Evolutionary conservation across 441 rosid genomes (phyloP), one percentile per base, ranked within the genome.

Genomic region (Jatropha multifida): DNA sequence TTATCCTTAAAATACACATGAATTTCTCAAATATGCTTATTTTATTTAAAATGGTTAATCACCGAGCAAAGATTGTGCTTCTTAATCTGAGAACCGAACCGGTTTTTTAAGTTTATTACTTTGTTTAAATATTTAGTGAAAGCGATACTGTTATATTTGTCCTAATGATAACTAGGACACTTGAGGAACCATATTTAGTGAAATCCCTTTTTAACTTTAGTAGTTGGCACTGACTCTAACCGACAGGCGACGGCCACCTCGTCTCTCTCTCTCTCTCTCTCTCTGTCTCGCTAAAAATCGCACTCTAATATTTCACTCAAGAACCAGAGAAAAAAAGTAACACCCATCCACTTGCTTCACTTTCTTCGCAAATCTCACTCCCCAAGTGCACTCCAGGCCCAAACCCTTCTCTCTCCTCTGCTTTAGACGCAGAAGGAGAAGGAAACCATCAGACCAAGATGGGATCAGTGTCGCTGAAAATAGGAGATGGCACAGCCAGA

Each of bases 401-500:
- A 40, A 51, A 18, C 38, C 18, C 17, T 20, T 23, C 65, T 9
- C 59, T 37, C 68, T 41, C 64, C 18, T 27, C 46, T 58, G 59
- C 23, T 1, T 11, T 20, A 6, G 27, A 66, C 4, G 68, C 49
- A 18, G 49, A 40, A 49, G 73, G 46, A 38, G 46, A 44, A 44
- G 48, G 48, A 44, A 11, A 32, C 32, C 32, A 32, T 32, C 32
- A 44, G 68, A 15, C 10, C 69, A 78, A 77, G 76, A 91, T 91
- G 98, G 97, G 98, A 67, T 90, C 98, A 17, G 94, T 91, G 0
- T 91, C 98, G 0, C 80, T 93, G 64, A 91, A 93, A 80, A 88
- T 88, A 63, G 97, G 97, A 18, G 96, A 93, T 75, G 96, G 98
- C 78, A 93, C 97, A 12, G 94, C 94, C 62, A 89, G 98, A 82